phyloP scores from a whole-genome alignment of 2,329 filamentous ascomycete genomes.

The Paramyrothecium roridum region DNA sequence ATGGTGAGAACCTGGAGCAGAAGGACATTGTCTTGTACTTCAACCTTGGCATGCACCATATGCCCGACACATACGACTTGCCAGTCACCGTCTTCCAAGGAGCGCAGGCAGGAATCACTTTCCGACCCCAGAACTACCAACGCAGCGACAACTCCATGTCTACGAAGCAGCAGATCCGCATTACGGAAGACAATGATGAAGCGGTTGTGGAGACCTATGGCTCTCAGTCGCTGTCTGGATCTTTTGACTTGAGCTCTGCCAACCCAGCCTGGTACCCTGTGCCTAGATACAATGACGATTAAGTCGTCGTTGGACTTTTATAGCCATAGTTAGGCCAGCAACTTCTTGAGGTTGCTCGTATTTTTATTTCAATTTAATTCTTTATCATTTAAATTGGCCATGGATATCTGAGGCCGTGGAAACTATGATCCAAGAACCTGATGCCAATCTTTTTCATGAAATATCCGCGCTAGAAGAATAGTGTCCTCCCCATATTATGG shows the following conservation, averaged over 20 bases:
- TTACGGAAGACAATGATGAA: neutral
- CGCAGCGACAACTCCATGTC: constrained; percentile 3
- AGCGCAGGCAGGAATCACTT: constrained; percentile 1
- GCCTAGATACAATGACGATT: neutral
- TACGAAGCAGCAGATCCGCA: constrained; percentile 4
- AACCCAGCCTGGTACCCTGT: neutral
- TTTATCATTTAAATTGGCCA: too few relatives aligned
- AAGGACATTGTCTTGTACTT: constrained; percentile 46
- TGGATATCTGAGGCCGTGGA: too few relatives aligned
- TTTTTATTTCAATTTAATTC: too few relatives aligned
- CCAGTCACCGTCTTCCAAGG: neutral
- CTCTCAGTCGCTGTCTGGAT: neutral
- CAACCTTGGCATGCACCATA: constrained; percentile 54
- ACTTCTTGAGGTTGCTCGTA: too few relatives aligned
- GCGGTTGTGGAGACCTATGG: constrained; percentile 2
- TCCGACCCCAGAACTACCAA: constrained; percentile 5
- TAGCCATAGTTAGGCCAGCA: too few relatives aligned
- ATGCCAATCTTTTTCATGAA: too few relatives aligned
- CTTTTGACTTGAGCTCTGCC: constrained; percentile 1
- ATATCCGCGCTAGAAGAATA: too few relatives aligned
- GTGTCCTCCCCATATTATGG: too few relatives aligned
- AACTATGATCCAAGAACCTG: too few relatives aligned
- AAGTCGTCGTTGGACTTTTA: too few relatives aligned
- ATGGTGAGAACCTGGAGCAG: constrained; percentile 31
- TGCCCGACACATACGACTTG: constrained; percentile 39